Conservation (phyloP, 163 green algal genomes). For the Scenedesmus sp. region DNA sequence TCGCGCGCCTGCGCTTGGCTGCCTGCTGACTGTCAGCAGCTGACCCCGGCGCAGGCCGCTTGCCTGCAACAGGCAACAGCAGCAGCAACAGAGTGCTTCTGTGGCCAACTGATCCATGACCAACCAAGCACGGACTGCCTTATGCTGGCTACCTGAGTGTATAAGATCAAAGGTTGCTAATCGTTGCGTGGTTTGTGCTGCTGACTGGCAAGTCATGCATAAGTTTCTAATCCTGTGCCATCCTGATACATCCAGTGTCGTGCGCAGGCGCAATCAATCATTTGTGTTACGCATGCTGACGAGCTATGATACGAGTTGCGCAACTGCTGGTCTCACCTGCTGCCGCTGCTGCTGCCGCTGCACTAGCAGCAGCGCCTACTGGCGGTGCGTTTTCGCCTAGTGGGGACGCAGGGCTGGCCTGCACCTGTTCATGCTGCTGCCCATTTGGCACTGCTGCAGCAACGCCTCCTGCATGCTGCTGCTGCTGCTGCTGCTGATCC, state of each 20-base stretch:
- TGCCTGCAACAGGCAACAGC: neutral
- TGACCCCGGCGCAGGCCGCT: neutral
- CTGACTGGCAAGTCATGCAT: neutral
- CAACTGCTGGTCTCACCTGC: neutral
- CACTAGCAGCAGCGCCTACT: neutral
- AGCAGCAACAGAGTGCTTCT: neutral
- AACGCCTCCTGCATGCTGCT: neutral
- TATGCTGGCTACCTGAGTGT: too few species aligned
- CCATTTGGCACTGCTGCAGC: neutral
- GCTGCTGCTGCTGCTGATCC: neutral
- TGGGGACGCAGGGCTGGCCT: neutral
- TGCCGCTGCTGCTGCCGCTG: neutral
- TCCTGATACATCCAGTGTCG: neutral
- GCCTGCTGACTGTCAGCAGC: neutral
- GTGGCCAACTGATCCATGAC: neutral
- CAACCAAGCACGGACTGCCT: neutral
- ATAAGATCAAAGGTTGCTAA: too few species aligned
- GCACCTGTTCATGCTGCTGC: conserved; percentile 8
- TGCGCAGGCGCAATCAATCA: neutral
- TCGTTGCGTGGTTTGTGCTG: neutral
- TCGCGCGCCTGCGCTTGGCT: neutral
- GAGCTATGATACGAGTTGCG: neutral
- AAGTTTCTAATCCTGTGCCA: neutral
- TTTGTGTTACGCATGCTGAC: neutral
- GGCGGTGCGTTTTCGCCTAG: neutral